Evolutionary conservation across 2,329 filamentous ascomycete species (phyloP).

Genomic region (Ophiosphaerella narmari): DNA sequence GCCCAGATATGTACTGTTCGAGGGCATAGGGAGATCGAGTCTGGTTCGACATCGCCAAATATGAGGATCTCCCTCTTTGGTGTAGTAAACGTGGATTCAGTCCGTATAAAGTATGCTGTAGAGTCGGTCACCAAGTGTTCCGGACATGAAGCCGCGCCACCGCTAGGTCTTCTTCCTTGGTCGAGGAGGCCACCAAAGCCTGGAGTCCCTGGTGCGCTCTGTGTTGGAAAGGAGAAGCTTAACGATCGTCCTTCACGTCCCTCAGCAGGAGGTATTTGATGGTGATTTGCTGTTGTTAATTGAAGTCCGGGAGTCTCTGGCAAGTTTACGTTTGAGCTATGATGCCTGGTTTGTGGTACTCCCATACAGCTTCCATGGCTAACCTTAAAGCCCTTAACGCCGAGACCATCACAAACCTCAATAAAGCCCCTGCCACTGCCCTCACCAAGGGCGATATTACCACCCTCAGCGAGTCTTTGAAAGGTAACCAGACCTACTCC

Average conservation of each 20-base stretch:
- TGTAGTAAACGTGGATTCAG: conserved; percentile 54
- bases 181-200: conserved; percentile 26
- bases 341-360: conserved; percentile 50
- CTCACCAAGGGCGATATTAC: conserved; percentile 80
- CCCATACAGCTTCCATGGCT: conserved; percentile 91
- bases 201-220: conserved; percentile 45
- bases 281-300: conserved; percentile 23
- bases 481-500: conserved; percentile 93
- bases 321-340: conserved; percentile 50
- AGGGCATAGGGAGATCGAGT: conserved; percentile 79
- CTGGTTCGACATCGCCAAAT: conserved; percentile 94
- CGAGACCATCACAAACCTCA: conserved; percentile 84
- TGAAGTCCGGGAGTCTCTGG: conserved; percentile 41
- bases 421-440: conserved; percentile 82
- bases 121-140: conserved; percentile 76
- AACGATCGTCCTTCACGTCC: conserved; percentile 36
- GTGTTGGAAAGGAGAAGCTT: conserved; percentile 41
- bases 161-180: conserved; percentile 20
- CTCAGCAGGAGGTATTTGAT: conserved; percentile 21
- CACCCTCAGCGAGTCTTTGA: conserved; percentile 83
- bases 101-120: conserved; percentile 90
- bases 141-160: conserved; percentile 24
- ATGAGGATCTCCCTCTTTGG: conserved; percentile 74
- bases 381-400: conserved; percentile 84
- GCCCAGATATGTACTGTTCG: conserved; percentile 84